These are phyloP conservation scores for Abrus precatorius DNA, from an alignment of 306 rosid genomes.

Conservation along the genomic window DNA sequence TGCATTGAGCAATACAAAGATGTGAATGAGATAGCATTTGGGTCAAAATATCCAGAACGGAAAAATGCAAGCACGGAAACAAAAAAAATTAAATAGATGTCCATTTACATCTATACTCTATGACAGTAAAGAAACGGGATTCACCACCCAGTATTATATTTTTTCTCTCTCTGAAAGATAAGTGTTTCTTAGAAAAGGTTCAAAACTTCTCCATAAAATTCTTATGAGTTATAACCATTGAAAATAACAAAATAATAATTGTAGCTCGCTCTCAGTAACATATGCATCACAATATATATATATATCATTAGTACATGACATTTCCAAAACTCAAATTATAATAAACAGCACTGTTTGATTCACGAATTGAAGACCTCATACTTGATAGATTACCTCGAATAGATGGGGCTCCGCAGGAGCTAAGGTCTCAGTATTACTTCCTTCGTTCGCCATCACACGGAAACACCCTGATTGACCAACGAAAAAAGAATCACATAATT, in stretches of 20 bases:
- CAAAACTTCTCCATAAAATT: conserved; percentile 14
- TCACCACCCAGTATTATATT: not conserved
- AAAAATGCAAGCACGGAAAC: conserved; percentile 12
- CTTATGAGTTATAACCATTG: conserved; percentile 2
- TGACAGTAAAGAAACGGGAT: not conserved
- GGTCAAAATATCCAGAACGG: conserved; percentile 32
- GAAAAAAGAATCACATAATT: conserved; percentile 13
- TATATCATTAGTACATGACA: conserved; percentile 14
- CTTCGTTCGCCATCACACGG: conserved; percentile 76
- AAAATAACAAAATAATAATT: conserved; percentile 16
- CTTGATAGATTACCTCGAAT: conserved; percentile 67
- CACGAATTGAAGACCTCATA: conserved; percentile 11
- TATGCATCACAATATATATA: not conserved
- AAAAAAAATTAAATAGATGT: conserved; percentile 16
- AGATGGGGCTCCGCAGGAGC: conserved; percentile 64
- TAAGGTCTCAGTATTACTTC: conserved; percentile 77
- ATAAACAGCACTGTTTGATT: not conserved
- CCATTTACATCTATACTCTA: not conserved
- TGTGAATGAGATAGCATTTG: conserved; percentile 4
- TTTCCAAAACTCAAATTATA: conserved; percentile 30
- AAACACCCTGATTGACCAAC: conserved; percentile 57
- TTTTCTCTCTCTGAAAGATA: not conserved
- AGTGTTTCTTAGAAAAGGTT: not conserved
- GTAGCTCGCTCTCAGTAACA: conserved; percentile 21
- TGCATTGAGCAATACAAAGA: conserved; percentile 17